phyloP scores from a whole-genome alignment of 225 moss, liverwort and hornwort species.

The Asterella californica region DNA sequence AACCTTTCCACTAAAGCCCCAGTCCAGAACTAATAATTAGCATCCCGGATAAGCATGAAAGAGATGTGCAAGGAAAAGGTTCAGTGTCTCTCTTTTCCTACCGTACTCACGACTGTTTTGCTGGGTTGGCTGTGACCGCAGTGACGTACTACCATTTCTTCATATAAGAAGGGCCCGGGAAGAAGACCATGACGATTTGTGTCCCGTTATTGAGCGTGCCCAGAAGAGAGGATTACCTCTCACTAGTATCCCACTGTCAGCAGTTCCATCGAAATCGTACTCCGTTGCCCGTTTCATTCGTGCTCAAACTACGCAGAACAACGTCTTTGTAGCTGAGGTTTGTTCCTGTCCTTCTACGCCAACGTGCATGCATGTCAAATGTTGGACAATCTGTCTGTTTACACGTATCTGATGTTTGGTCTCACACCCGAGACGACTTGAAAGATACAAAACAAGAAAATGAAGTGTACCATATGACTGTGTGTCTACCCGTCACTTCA shows the following conservation, averaged over 20 bases:
- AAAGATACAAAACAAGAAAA: too few relatives aligned
- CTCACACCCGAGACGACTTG: too few relatives aligned
- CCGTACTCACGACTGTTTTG: neutral
- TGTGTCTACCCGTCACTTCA: too few relatives aligned
- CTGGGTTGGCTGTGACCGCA: conserved; percentile 6
- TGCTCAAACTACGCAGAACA: conserved; percentile 40
- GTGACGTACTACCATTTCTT: conserved; percentile 40
- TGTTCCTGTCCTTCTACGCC: neutral
- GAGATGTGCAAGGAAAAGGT: neutral
- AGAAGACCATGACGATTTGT: conserved; percentile 53
- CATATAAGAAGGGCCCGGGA: conserved; percentile 51
- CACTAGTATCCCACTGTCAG: conserved; percentile 42
- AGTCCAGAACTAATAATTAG: neutral
- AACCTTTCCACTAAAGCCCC: neutral
- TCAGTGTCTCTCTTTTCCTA: too few relatives aligned
- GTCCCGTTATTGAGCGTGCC: conserved; percentile 45
- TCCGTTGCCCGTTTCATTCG: conserved; percentile 54
- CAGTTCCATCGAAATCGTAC: conserved; percentile 44
- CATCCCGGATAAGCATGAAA: neutral
- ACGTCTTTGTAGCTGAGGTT: conserved; percentile 54
- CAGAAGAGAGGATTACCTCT: conserved; percentile 49
- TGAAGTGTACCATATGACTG: too few relatives aligned
- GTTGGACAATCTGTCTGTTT: neutral
- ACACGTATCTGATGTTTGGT: neutral
- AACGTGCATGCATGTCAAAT: neutral